Evolutionary conservation across 1,284 basidiomycete species (phyloP).

Genomic region (Mycosarcoma mackinlayi): DNA sequence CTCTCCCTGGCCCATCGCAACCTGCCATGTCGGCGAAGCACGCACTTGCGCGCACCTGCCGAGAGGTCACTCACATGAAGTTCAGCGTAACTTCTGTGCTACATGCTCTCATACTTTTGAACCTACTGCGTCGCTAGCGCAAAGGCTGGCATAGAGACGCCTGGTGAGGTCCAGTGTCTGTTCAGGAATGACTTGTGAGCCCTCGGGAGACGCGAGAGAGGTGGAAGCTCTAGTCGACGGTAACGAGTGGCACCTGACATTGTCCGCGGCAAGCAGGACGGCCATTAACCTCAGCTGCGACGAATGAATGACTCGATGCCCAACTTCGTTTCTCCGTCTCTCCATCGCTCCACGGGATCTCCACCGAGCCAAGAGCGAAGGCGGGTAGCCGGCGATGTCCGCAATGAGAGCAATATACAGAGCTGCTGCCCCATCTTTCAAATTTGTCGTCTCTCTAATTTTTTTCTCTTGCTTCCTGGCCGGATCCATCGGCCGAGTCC

Average conservation of each 20-base stretch:
- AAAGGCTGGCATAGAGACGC: no score
- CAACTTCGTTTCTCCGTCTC: no score
- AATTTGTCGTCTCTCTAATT: no score
- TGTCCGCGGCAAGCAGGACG: constrained; percentile 12
- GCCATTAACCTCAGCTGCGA: constrained; percentile 1
- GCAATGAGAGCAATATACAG: background rate
- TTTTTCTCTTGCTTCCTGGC: background rate
- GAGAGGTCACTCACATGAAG: no score
- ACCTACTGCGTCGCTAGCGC: background rate
- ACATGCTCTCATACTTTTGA: no score
- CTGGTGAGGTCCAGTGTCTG: no score
- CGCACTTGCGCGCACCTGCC: constrained; percentile 1
- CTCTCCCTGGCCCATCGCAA: no score
- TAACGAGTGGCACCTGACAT: background rate
- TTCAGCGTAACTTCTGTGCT: no score
- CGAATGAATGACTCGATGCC: constrained; percentile 3
- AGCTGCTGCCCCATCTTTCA: no score
- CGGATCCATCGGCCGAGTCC: constrained; percentile 21
- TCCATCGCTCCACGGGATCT: constrained; percentile 6
- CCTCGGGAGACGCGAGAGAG: no score
- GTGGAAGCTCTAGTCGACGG: no score
- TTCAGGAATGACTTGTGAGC: no score
- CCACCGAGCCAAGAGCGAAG: constrained; percentile 9
- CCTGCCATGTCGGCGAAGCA: background rate
- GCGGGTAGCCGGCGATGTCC: constrained; percentile 20